A percentile compares a stretch with the other conserved stretches of the same genome.
These are phyloP conservation scores for Brachypodium distachyon DNA, from an alignment of 202 grass and related monocot species.

Conservation along the genomic window DNA sequence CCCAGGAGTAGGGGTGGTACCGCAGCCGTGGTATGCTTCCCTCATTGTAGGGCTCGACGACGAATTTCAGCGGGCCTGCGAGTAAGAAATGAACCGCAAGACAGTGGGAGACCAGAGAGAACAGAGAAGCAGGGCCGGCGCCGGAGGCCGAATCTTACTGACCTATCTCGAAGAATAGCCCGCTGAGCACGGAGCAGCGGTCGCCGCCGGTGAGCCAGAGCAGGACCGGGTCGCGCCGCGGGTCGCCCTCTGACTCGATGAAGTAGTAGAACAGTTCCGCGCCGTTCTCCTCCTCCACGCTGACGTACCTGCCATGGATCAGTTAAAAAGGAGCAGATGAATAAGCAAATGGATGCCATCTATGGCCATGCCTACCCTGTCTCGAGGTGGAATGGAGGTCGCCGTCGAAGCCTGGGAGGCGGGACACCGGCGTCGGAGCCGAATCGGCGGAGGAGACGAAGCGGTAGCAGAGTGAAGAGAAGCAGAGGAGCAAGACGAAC, in stretches of 20 bases:
- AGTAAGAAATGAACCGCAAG: background rate
- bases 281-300: constrained; percentile 12
- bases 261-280: constrained; percentile 42
- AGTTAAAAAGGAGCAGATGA: background rate
- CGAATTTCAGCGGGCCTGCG: constrained; percentile 8
- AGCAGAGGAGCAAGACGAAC: too few relatives aligned
- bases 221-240: constrained; percentile 16
- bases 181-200: constrained; percentile 25
- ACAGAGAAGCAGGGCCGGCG: background rate
- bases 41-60: background rate
- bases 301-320: background rate
- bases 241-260: constrained; percentile 28
- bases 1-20: constrained; percentile 15
- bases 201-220: constrained; percentile 37
- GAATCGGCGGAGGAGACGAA: background rate
- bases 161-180: constrained; percentile 28
- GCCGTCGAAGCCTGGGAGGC: background rate
- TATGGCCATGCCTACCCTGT: background rate
- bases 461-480: too few relatives aligned
- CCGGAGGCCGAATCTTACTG: background rate
- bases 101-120: background rate
- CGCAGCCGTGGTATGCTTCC: constrained; percentile 3
- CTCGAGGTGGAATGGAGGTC: background rate
- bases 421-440: background rate
- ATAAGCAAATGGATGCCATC: background rate